Evolutionary conservation across 768 basidiomycete species (phyloP).

Genomic region (Coprinopsis strossmayeri): DNA sequence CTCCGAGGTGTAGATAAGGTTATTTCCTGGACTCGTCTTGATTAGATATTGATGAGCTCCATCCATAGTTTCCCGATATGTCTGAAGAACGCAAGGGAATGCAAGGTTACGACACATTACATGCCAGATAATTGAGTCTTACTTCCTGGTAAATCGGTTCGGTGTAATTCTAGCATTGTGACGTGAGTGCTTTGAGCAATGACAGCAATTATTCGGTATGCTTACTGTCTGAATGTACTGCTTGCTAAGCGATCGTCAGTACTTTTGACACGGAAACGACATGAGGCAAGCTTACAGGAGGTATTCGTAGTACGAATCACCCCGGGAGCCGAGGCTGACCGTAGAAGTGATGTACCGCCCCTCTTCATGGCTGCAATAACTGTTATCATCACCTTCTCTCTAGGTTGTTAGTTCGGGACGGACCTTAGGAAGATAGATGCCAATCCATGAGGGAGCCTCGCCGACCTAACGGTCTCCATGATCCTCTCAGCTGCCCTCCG

Average conservation of each 20-base stretch:
- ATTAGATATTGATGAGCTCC: slow-evolving; percentile 74
- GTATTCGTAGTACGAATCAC: slow-evolving; percentile 94
- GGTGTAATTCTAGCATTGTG: slow-evolving; percentile 48
- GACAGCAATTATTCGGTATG: background rate
- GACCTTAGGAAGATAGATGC: slow-evolving; percentile 84
- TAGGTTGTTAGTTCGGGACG: slow-evolving; percentile 3
- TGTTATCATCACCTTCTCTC: background rate
- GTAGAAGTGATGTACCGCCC: slow-evolving; percentile 55
- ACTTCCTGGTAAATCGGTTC: slow-evolving; percentile 78
- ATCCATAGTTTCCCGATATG: slow-evolving; percentile 83
- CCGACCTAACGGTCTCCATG: slow-evolving; percentile 64
- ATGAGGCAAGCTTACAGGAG: slow-evolving; percentile 47
- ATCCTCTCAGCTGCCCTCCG: slow-evolving; percentile 79
- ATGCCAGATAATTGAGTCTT: background rate
- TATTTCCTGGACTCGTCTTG: slow-evolving; percentile 47
- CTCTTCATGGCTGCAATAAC: slow-evolving; percentile 26
- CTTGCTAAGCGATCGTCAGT: slow-evolving; percentile 48
- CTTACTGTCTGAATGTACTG: slow-evolving; percentile 80
- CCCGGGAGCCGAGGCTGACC: slow-evolving; percentile 88
- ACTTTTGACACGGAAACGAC: background rate
- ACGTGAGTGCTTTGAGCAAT: background rate
- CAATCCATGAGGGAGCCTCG: slow-evolving; percentile 58
- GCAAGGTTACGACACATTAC: background rate
- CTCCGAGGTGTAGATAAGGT: slow-evolving; percentile 77
- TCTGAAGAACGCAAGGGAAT: slow-evolving; percentile 32